phyloP scores from a whole-genome alignment of 176 grass and related monocot species.

The Bothriochloa decipiens region DNA sequence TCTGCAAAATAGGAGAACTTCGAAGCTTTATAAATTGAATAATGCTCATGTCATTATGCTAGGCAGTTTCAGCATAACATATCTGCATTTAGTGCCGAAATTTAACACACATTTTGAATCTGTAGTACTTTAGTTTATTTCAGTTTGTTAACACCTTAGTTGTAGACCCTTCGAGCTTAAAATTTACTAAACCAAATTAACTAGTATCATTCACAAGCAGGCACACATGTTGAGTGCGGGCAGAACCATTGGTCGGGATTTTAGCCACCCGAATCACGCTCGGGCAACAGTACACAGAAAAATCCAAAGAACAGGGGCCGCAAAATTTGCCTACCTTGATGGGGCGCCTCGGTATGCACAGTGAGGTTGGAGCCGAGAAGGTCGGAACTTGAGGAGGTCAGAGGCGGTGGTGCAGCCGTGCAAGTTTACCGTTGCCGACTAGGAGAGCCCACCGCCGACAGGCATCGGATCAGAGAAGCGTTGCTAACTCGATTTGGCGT shows the following conservation, averaged over 20 bases:
- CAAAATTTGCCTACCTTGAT: background rate
- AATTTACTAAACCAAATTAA: background rate
- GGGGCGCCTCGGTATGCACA: background rate
- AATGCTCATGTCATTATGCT: too few species aligned
- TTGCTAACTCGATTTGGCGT: background rate
- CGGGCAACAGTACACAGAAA: background rate
- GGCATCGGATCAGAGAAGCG: background rate
- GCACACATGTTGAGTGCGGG: background rate
- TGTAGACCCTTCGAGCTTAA: too few species aligned
- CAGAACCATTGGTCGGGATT: background rate
- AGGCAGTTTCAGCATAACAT: background rate
- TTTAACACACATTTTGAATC: too few species aligned
- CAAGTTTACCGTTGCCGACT: background rate
- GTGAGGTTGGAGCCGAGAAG: background rate
- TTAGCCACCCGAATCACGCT: background rate
- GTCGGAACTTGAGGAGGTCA: background rate
- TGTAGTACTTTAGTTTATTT: too few species aligned
- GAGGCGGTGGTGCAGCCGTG: background rate
- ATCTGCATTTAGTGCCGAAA: background rate
- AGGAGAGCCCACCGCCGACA: background rate
- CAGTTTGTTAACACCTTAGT: too few species aligned
- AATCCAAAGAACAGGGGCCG: background rate
- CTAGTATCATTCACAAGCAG: background rate
- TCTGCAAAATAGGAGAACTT: background rate
- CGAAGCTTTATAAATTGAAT: background rate